phyloP scores from a whole-genome alignment of 768 basidiomycete genomes.

The Rhizopogon roseolus region DNA sequence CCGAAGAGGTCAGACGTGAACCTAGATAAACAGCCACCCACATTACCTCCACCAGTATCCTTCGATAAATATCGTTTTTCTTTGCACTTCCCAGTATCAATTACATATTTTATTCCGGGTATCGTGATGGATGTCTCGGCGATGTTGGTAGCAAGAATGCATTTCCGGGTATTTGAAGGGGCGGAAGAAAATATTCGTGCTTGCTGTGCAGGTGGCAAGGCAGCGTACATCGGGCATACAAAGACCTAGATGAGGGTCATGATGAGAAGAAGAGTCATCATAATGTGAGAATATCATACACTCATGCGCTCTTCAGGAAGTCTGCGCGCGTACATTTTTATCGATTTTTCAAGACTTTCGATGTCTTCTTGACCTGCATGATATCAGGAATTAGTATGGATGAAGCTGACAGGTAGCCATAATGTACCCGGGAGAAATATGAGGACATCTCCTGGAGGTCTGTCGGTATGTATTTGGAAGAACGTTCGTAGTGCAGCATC shows the following conservation, averaged over 20 bases:
- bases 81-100: constrained; percentile 95
- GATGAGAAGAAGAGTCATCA: constrained; percentile 2
- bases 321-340: constrained; percentile 62
- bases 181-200: constrained; percentile 69
- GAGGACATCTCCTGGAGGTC: constrained; percentile 81
- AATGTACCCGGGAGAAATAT: constrained; percentile 82
- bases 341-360: constrained; percentile 75
- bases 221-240: constrained; percentile 81
- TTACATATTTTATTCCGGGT: constrained; percentile 91
- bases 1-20: background rate
- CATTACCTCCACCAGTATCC: constrained; percentile 61
- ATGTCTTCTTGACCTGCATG: constrained; percentile 90
- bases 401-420: background rate
- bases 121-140: constrained; percentile 98
- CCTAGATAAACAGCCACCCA: background rate
- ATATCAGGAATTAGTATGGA: background rate
- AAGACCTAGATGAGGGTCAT: constrained; percentile 47
- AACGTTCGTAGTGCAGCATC: constrained; percentile 90
- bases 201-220: constrained; percentile 76
- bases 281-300: constrained; percentile 30
- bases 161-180: constrained; percentile 71
- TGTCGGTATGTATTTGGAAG: constrained; percentile 86
- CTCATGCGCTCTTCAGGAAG: constrained; percentile 54
- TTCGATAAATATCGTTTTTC: constrained; percentile 83
- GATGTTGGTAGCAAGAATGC: constrained; percentile 95